Conservation (phyloP, 352 stramenopile species). For the Pythium graminicola region DNA sequence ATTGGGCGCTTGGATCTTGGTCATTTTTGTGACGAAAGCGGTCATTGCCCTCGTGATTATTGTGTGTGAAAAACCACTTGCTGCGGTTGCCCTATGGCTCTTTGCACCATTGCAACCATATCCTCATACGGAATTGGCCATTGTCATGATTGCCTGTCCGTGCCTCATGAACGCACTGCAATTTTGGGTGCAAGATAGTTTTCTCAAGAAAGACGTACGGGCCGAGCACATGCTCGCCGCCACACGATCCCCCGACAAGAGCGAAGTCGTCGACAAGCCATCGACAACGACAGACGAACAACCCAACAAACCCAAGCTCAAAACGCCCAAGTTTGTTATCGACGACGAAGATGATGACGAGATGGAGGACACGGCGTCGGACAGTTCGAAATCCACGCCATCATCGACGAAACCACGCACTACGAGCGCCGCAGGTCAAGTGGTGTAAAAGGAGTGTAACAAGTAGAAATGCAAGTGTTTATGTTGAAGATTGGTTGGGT, state of each 20-base stretch:
- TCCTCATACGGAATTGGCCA: slow-evolving; percentile 60
- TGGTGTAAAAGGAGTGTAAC: slow-evolving; percentile 5
- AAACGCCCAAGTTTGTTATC: slow-evolving; percentile 23
- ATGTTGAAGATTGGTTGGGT: slow-evolving; percentile 1
- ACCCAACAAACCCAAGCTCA: neutral
- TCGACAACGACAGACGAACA: neutral
- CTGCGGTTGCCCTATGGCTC: slow-evolving; percentile 45
- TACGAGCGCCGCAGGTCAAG: neutral
- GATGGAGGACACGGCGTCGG: slow-evolving; percentile 15
- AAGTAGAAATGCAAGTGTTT: slow-evolving; percentile 3
- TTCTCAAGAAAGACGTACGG: slow-evolving; percentile 81
- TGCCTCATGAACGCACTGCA: slow-evolving; percentile 86
- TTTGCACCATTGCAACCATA: slow-evolving; percentile 64
- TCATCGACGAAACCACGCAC: slow-evolving; percentile 8
- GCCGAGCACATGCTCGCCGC: slow-evolving; percentile 21
- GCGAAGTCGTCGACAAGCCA: slow-evolving; percentile 1
- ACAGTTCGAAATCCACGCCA: slow-evolving; percentile 12
- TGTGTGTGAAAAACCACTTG: slow-evolving; percentile 57
- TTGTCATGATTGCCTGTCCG: slow-evolving; percentile 87
- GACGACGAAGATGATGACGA: slow-evolving; percentile 19
- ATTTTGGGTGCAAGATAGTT: slow-evolving; percentile 88
- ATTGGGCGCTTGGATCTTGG: slow-evolving; percentile 66
- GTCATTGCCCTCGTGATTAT: slow-evolving; percentile 75
- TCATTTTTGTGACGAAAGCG: slow-evolving; percentile 77
- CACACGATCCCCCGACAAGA: slow-evolving; percentile 20